Conservation (phyloP, 768 basidiomycete species). For the Hysterangium stoloniferum region DNA sequence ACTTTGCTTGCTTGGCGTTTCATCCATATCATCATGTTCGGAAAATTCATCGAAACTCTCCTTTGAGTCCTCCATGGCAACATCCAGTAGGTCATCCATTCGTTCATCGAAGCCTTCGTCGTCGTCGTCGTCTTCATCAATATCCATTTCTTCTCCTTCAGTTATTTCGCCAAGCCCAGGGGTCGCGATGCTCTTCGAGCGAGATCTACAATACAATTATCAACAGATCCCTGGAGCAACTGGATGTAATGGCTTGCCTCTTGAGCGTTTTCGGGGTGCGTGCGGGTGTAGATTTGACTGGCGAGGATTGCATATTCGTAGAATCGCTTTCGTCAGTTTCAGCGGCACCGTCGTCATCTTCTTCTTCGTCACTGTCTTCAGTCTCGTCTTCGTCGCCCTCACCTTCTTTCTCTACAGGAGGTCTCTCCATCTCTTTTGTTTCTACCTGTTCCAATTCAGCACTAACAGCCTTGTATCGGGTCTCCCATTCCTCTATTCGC, state of each 20-base stretch:
- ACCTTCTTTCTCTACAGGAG: constrained; percentile 38
- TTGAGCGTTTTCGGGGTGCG: not conserved
- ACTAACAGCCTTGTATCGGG: constrained; percentile 53
- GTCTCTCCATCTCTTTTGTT: constrained; percentile 37
- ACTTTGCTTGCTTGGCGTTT: not conserved
- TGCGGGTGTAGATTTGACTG: constrained; percentile 1
- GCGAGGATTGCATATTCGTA: constrained; percentile 7
- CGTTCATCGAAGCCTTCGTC: constrained; percentile 18
- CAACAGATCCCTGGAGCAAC: too few species aligned
- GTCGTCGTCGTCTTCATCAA: constrained; percentile 37
- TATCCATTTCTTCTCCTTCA: constrained; percentile 50
- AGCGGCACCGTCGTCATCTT: constrained; percentile 23
- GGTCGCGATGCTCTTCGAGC: constrained; percentile 4
- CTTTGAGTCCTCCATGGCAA: not conserved
- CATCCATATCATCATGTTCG: not conserved
- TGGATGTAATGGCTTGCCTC: not conserved
- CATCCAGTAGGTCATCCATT: not conserved
- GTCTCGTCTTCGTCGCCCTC: constrained; percentile 27
- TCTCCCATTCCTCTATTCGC: constrained; percentile 64
- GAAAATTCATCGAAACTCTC: not conserved
- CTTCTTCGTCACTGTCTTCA: constrained; percentile 29
- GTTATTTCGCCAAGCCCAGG: not conserved
- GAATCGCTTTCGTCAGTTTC: constrained; percentile 17
- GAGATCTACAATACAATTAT: constrained; percentile 1
- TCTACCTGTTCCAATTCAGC: constrained; percentile 68